Base-by-base conservation (phyloP, 768 basidiomycete genomes). In the Termitomyces sp. region DNA sequence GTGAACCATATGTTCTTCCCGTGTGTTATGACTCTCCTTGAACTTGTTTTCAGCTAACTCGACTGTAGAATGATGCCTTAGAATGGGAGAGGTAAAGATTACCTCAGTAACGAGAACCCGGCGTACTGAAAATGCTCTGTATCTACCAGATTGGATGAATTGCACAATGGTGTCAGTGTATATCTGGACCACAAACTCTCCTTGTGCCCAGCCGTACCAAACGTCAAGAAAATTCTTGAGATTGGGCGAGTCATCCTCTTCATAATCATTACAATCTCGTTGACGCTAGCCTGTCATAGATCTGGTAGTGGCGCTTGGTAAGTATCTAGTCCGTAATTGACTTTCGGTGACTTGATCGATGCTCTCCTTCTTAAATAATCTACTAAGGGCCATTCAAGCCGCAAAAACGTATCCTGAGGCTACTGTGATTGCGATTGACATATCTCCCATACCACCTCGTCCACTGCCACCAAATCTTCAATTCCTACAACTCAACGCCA, bases 301-400 rank as follows among this genome's bases (percentile, higher is more conserved):
- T 54, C 38, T 46, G 54, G 48, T 14, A 35, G 40, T 20, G 48
- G 54, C 26, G 59, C 59, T 26, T 52, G 59, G 54, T 52, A 41
- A 18, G 44, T 52, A 20, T 10, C 38, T 18, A 36, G 11, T 35
- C 38, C 18, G 32, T 10, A 14, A 3, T 3, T 14, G 33, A 33
- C 33, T 9, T 33, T 33, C 10, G 33, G 33, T 11, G 11, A 36
- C 14, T 35, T 35, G 11, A 14, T 18, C 2, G 7, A 16, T n/a
- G 24, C 11, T 11, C 6, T 16, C 32, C 10, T 51, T 4, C 40
- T 14, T 32, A 8, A 22, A 22, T 24, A 3, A 1, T 33, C 35
- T 14, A 36, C 13, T 14, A 10, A 36, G 24, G 54, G 30, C 49
- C 7, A 56, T 45, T 18, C 59, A 60, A 33, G 59, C 54, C 9